Conservation (phyloP, 768 basidiomycete genomes). For the Russula foetens region DNA sequence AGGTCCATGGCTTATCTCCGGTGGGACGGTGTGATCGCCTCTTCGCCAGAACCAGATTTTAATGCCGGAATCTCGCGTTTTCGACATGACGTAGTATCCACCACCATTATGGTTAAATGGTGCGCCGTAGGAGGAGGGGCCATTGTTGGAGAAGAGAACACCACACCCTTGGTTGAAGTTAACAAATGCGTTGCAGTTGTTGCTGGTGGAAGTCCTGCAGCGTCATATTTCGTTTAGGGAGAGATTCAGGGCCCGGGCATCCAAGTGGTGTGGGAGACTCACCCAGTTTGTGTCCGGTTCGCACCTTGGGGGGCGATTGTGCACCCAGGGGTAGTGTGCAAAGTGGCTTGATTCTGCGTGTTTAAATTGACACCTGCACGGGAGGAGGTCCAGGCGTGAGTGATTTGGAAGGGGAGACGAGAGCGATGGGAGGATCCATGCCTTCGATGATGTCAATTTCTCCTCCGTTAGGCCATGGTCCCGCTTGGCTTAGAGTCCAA, state of each 20-base stretch:
- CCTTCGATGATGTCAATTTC: constrained; percentile 59
- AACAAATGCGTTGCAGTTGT: constrained; percentile 40
- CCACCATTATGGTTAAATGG: constrained; percentile 46
- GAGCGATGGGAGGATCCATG: constrained; percentile 9
- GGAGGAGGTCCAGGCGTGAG: neutral
- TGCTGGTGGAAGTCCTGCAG: constrained; percentile 32
- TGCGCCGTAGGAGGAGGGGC: constrained; percentile 37
- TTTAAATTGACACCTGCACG: constrained; percentile 41
- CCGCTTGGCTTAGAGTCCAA: constrained; percentile 43
- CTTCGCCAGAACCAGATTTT: constrained; percentile 58
- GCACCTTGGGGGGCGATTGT: constrained; percentile 28
- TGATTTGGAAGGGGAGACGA: neutral
- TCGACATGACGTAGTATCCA: constrained; percentile 51
- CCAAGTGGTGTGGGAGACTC: constrained; percentile 7
- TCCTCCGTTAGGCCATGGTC: constrained; percentile 54
- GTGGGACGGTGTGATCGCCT: constrained; percentile 35
- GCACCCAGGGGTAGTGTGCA: constrained; percentile 48
- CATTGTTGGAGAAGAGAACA: constrained; percentile 31
- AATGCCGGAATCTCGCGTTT: constrained; percentile 36
- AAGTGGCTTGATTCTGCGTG: constrained; percentile 38
- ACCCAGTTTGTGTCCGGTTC: constrained; percentile 38
- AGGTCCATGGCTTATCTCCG: constrained; percentile 27
- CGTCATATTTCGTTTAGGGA: neutral
- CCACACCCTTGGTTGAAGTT: constrained; percentile 60
- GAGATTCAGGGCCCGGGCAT: neutral